Evolutionary conservation across 805 yeast genomes (phyloP), one percentile per base, ranked within the genome.

Genomic region (Sungouiozyma ichnusensis): DNA sequence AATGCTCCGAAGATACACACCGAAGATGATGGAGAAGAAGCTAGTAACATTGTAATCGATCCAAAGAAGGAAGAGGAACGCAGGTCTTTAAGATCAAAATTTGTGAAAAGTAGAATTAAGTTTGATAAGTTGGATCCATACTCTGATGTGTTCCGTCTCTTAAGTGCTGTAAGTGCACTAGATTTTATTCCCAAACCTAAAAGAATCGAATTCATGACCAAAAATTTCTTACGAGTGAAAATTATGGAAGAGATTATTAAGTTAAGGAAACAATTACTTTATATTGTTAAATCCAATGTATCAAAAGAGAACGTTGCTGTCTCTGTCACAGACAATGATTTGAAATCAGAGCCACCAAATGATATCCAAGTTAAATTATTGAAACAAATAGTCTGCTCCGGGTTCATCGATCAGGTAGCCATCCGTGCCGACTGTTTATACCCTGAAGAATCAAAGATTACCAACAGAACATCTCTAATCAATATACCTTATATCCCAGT

Each of bases 361-460:
- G 73, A 75, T 32, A 57, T 63, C 4, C 98, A 92, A 63, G 57
- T 86, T 4, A 73, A 77, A 41, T 82, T 92, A 0, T 62, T 92
- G 47, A 88, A 86, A 55, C 99, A 92, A 63, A 88, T 92, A 78
- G 69, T 90, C 3, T 76, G 95, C 4, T 81, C 97, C 0, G 98
- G 97, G 0, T 92, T 84, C 53, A 71, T 92, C 33, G 99, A 92
- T 60, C 94, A 85, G 56, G 73, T 90, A 17, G 94, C 94, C 1
- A 74, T 85, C 14, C 71, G 97, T 47, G 88, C 85, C 1, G 97
- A 88, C 54, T 46, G 43, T n/a, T 51, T 77, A 27, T 63, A 78
- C 5, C 77, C 84, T 16, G 67, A 78, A 1, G 94, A 83, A 16
- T 68, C 77, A 6, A 67, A 63, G 37, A 62, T 81, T 3, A 66